Base-by-base conservation (phyloP, 208 protist species). In the Trichomonas tenax region DNA sequence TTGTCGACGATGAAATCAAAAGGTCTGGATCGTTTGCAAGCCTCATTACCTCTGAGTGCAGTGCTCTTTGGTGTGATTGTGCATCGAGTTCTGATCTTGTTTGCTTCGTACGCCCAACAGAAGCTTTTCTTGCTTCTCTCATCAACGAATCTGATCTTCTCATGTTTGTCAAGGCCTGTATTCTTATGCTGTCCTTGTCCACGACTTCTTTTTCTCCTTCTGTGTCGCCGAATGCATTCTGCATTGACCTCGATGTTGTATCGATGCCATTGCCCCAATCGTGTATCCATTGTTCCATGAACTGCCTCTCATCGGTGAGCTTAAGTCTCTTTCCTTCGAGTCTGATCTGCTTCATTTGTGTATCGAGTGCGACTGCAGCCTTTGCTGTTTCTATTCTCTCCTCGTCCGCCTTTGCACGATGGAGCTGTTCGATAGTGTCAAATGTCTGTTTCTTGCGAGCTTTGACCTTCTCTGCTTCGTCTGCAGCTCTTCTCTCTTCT, bases 341-440 rank as follows among this genome's bases (percentile, higher is more conserved):
- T 51, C 44, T 93, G 15, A 93, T n/a, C n/a, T 41, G 23, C 40
- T 41, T 51, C 44, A 93, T 51, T 36, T 44, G 21, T 51, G 14
- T n/a, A 38, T 93, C 45, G 3, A 93, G n/a, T 38, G 23, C 40
- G 46, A 23, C 44, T 15, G 44, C 44, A 38, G 40, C 86, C 45
- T 93, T 93, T 15, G 44, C 44, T 15, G 86, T 93, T 51, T 93
- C 44, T 38, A 93, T 93, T 51, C 86, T 93, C 46, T 93, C 86
- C 21, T 51, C 44, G n/a, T 93, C 36, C 0, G 11, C 86, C 3
- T 44, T 48, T 2, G 44, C 17, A 17, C 45, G 14, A 38, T 44
- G 8, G 14, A 93, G 44, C 15, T 93, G 17, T 15, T 34, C 15
- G 26, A 93, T 93, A 0, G 86, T 41, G n/a, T 48, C 21, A 9